These are phyloP conservation scores for Apiospora koreana DNA, from an alignment of 2,329 filamentous ascomycete genomes.

Conservation along the genomic window DNA sequence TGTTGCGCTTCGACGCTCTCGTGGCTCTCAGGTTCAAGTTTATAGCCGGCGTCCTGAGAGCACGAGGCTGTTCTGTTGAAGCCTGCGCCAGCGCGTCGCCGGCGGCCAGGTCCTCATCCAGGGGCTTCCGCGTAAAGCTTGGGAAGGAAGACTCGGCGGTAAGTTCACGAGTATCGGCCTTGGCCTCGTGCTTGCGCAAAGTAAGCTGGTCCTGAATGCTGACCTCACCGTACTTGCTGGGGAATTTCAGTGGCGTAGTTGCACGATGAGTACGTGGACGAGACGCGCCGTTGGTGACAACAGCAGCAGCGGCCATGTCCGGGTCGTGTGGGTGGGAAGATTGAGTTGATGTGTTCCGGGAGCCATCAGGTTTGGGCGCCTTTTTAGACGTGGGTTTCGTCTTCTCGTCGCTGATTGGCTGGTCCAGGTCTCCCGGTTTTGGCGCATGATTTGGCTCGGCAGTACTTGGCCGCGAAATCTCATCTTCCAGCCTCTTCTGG, in stretches of 20 bases:
- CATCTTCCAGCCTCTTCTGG: conserved; percentile 31
- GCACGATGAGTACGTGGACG: conserved; percentile 18
- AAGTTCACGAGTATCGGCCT: conserved; percentile 23
- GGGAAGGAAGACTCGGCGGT: conserved; percentile 25
- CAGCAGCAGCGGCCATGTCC: conserved; percentile 31
- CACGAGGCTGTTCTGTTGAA: conserved; percentile 25
- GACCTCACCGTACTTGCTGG: conserved; percentile 27
- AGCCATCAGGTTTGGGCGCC: conserved; percentile 30
- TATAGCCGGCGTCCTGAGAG: conserved; percentile 30
- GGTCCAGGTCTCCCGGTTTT: conserved; percentile 29
- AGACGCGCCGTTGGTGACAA: conserved; percentile 26
- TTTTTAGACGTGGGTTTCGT: conserved; percentile 37
- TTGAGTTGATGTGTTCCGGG: conserved; percentile 24
- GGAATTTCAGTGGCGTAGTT: conserved; percentile 23
- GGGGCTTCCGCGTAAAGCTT: conserved; percentile 30
- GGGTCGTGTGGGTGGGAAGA: conserved; percentile 25
- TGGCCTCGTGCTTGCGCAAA: conserved; percentile 27
- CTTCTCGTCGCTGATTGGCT: conserved; percentile 34
- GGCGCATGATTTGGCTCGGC: conserved; percentile 34
- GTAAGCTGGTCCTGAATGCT: conserved; percentile 21
- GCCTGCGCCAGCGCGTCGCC: conserved; percentile 25
- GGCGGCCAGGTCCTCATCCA: conserved; percentile 21
- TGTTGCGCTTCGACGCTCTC: conserved; percentile 47
- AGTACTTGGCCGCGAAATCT: conserved; percentile 25
- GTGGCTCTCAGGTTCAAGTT: conserved; percentile 29